Evolutionary conservation across 345 rosid species (phyloP).

Genomic region (Erodium maritimum): DNA sequence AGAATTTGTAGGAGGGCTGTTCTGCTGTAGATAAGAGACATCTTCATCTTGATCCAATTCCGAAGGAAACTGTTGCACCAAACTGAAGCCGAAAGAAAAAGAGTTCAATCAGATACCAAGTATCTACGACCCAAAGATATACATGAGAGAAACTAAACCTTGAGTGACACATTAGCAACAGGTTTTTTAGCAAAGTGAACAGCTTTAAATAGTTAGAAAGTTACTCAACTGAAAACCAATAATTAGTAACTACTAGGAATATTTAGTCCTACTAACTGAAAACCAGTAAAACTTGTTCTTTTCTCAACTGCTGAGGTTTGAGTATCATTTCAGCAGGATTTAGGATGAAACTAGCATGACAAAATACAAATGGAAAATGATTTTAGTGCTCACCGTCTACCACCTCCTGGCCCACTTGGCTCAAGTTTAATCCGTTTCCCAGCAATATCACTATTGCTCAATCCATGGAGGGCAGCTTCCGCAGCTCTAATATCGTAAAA

Average conservation of each 20-base stretch:
- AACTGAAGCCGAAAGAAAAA: slow-evolving; percentile 20
- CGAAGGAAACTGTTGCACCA: slow-evolving; percentile 16
- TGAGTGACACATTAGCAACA: background rate
- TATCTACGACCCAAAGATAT: background rate
- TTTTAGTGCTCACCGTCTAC: slow-evolving; percentile 10
- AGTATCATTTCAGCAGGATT: background rate
- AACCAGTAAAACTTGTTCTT: too few species aligned
- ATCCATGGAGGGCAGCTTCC: slow-evolving; percentile 24
- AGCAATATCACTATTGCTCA: slow-evolving; percentile 21
- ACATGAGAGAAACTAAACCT: background rate
- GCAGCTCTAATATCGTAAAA: slow-evolving; percentile 33
- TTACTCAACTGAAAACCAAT: too few species aligned
- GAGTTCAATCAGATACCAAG: background rate
- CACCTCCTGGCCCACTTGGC: slow-evolving; percentile 15
- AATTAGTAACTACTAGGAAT: background rate
- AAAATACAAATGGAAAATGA: background rate
- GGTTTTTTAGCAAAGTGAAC: background rate
- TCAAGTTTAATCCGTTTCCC: slow-evolving; percentile 27
- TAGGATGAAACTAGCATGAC: background rate
- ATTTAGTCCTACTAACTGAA: background rate
- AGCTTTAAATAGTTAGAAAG: too few species aligned
- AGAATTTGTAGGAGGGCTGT: slow-evolving; percentile 23
- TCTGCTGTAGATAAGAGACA: slow-evolving; percentile 17
- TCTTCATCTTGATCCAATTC: slow-evolving; percentile 25
- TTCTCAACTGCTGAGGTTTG: background rate